Evolutionary conservation across 106 monocot species (phyloP).

Genomic region (Iris macrosiphon): DNA sequence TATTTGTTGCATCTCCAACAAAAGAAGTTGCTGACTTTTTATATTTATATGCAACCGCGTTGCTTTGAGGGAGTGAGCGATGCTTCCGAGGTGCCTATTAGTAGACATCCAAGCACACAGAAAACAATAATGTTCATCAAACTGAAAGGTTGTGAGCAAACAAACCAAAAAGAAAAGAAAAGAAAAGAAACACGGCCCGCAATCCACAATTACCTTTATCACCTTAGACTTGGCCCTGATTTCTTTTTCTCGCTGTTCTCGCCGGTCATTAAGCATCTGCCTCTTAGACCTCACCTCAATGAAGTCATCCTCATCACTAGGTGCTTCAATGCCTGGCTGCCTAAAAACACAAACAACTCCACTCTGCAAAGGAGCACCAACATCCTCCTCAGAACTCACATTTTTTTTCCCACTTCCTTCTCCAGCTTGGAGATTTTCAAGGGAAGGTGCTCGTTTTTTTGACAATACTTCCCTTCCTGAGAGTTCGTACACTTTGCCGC

Average conservation of each 20-base stretch:
- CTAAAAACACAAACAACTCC: constrained; percentile 73
- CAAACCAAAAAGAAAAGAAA: too few species aligned
- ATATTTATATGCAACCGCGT: constrained; percentile 13
- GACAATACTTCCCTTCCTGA: constrained; percentile 17
- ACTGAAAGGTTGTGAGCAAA: too few species aligned
- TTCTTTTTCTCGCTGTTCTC: constrained; percentile 85
- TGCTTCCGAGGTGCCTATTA: constrained; percentile 53
- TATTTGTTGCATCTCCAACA: constrained; percentile 7
- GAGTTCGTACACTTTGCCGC: constrained; percentile 10
- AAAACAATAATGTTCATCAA: neutral
- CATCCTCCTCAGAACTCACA: constrained; percentile 38
- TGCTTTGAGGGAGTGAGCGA: constrained; percentile 18
- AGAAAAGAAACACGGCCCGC: too few species aligned
- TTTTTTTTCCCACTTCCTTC: constrained; percentile 24
- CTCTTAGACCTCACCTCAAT: constrained; percentile 94
- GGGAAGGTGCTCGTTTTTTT: constrained; percentile 22
- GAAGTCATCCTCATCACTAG: constrained; percentile 87
- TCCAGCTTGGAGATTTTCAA: constrained; percentile 10
- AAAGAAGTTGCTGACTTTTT: constrained; percentile 22
- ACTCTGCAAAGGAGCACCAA: constrained; percentile 61
- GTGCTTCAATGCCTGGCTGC: constrained; percentile 87
- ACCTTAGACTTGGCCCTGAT: constrained; percentile 62
- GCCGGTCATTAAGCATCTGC: constrained; percentile 82
- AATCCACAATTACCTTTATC: constrained; percentile 53
- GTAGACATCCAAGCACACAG: neutral